Percentiles rank a stretch among this genome's conserved stretches.
phyloP scores from a whole-genome alignment of 176 grass and related monocot species.

The Cocos nucifera region DNA sequence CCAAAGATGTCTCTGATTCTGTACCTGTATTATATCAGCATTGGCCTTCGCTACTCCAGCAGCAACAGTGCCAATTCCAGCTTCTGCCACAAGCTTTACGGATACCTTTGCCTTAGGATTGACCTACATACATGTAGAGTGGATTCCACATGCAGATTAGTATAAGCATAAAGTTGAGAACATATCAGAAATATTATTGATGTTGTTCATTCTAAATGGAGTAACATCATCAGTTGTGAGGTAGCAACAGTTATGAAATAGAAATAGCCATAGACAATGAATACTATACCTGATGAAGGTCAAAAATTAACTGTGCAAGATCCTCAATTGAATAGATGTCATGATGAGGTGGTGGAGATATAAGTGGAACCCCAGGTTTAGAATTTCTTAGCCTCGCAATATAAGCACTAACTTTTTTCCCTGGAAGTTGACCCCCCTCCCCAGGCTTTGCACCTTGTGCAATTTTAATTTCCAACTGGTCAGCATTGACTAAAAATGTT shows the following conservation, averaged over 20 bases:
- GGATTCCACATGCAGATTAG: constrained; percentile 1
- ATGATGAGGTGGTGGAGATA: constrained; percentile 97
- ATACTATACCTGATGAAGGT: constrained; percentile 82
- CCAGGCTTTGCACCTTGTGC: constrained; percentile 99
- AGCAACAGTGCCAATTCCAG: constrained; percentile 98
- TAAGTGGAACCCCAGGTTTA: constrained; percentile 97
- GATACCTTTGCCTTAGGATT: constrained; percentile 98
- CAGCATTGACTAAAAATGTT: constrained; percentile 92
- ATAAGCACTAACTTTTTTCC: constrained; percentile 99
- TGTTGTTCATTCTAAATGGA: too few relatives aligned
- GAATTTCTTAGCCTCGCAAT: constrained; percentile 96
- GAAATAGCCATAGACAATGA: constrained; percentile 8
- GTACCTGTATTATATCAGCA: constrained; percentile 94
- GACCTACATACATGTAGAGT: constrained; percentile 42
- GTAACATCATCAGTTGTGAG: too few relatives aligned
- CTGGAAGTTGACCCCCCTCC: constrained; percentile 95
- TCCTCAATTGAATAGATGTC: constrained; percentile 99
- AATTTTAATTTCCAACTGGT: constrained; percentile 99
- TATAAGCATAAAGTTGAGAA: too few relatives aligned
- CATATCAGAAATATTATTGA: too few relatives aligned
- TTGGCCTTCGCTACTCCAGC: constrained; percentile 98
- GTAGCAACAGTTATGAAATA: background rate
- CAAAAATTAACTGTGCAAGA: constrained; percentile 98
- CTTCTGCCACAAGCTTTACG: constrained; percentile 96
- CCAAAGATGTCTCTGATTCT: background rate